Base-by-base conservation (phyloP, 768 basidiomycete genomes). In the Suillus paluster region DNA sequence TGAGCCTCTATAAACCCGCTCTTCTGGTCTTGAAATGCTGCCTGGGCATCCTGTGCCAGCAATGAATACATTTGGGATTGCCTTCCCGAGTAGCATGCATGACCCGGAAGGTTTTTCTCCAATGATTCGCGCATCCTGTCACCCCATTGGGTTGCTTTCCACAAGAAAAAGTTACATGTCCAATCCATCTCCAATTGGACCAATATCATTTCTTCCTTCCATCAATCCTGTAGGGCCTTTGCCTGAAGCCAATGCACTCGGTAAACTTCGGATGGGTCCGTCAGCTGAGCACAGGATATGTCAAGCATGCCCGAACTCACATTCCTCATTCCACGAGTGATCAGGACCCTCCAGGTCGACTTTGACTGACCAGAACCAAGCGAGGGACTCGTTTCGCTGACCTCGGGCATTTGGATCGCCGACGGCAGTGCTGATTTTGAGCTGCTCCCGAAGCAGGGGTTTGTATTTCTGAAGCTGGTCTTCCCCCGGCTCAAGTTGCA, bases 361-460 rank as follows among this genome's bases (percentile, higher is more conserved):
- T 30, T 59, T 54, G 36, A 63, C 54, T 8, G 46, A 46, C 62
- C 62, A 63, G 57, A 63, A 59, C 62, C 57, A 63, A 23, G 62
- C 21, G 2, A 63, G 50, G 17, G 48, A 9, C 5, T 41, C 56
- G n/a, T 59, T 25, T 12, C 27, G 17, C 21, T 58, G 56, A 4
- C 48, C 62, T 19, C 36, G 4, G n/a, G 36, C 57, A 58, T 58
- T 58, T 11, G 57, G 62, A 42, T 63, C 38, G 1, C 39, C 36
- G 14, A 58, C n/a, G 8, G 58, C 57, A 3, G 48, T 59, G 8
- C 19, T 44, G 11, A 59, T 42, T 38, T 60, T 60, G 27, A 63
- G 41, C 38, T 38, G 38, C 38, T 38, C 12, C 1, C 38, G 38
- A 15, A 38, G 36, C 30, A 30, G 30, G 30, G 30, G 30, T 30